Evolutionary conservation across 257 asterid genomes (phyloP), one percentile per base, ranked within the genome.

Genomic region (Asclepias syriaca): DNA sequence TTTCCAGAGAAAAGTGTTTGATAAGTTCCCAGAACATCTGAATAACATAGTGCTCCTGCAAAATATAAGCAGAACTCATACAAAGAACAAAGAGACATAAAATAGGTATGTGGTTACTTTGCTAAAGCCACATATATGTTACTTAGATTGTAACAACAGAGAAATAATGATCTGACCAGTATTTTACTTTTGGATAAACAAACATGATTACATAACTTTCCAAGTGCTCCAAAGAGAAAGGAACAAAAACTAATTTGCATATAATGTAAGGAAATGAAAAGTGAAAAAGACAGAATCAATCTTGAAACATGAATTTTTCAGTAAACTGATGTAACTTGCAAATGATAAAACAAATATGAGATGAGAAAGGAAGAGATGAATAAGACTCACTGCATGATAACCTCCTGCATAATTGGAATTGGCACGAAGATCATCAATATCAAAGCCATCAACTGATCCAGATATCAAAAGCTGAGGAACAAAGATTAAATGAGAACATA

Each of bases 1-100:
- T 80, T 71, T 80, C 87, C 92, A 95, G 77, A 80, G 90, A 84
- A 65, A 92, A 76, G 86, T 81, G 81, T 80, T 88, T 78, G 72
- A 95, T 80, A 59, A 95, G 96, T 80, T 88, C 96, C 99, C 99
- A 95, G 83, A 95, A 92, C 93, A 88, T 90, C 80, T 86, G 80
- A 13, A 92, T 84, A 55, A 87, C 96, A 80, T 95, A 92, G 81
- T 95, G 99, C 69, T 88, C 96, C 99, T 95, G 96, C 75, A 77
- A 78, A 77, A 40, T 19, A 80, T n/a, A 72, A 80, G 69, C 72
- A 61, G 18, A 45, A 39, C 78, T 86, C 68, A 83, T 71, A 21
- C 65, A 73, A 8, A 66, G 66, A 69, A 43, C 21, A 29, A 14
- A 72, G 57, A 29, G 21, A 34, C 39, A 3, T 34, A 34, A 34